A percentile compares a stretch with the other conserved stretches of the same genome.
These are phyloP conservation scores for Phytophthora litchii DNA, from an alignment of 352 stramenopile genomes.

Conservation along the genomic window DNA sequence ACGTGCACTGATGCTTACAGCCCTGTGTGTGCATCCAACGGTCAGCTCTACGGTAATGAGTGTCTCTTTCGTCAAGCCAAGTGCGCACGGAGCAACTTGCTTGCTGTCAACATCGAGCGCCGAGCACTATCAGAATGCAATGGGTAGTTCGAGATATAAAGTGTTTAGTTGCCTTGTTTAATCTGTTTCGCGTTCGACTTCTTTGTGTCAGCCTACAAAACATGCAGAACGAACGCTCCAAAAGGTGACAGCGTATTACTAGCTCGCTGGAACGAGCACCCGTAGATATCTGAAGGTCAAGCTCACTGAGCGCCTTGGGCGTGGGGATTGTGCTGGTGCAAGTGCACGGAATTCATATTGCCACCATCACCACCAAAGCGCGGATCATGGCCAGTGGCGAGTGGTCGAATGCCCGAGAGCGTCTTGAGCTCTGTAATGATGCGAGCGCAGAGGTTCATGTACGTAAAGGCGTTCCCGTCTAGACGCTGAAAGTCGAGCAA, in stretches of 20 bases:
- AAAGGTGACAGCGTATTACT: constrained; percentile 4
- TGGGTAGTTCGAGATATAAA: constrained; percentile 11
- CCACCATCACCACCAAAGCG: constrained; percentile 55
- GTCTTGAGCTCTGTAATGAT: constrained; percentile 99
- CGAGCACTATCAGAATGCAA: constrained; percentile 21
- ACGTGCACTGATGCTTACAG: constrained; percentile 44
- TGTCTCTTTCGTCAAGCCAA: constrained; percentile 59
- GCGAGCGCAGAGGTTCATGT: constrained; percentile 99
- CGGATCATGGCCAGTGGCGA: constrained; percentile 53
- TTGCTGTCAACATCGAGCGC: constrained; percentile 30
- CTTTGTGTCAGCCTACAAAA: constrained; percentile 28
- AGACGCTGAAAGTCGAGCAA: constrained; percentile 98
- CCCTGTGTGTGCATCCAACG: constrained; percentile 58
- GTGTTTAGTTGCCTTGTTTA: constrained; percentile 23
- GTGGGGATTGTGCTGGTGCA: constrained; percentile 50
- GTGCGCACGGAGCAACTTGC: constrained; percentile 33
- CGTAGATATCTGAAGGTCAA: neutral
- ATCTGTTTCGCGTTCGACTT: constrained; percentile 14
- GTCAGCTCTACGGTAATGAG: constrained; percentile 57
- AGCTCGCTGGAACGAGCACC: too few relatives aligned
- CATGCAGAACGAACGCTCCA: constrained; percentile 13
- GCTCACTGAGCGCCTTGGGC: constrained; percentile 27
- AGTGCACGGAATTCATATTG: constrained; percentile 57
- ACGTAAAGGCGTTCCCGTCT: constrained; percentile 98
- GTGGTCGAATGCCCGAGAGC: constrained; percentile 78